Percentiles rank a stretch among this genome's conserved stretches.
These are phyloP conservation scores for Pythium phragmiticola DNA, from an alignment of 352 stramenopile species.

Conservation along the genomic window DNA sequence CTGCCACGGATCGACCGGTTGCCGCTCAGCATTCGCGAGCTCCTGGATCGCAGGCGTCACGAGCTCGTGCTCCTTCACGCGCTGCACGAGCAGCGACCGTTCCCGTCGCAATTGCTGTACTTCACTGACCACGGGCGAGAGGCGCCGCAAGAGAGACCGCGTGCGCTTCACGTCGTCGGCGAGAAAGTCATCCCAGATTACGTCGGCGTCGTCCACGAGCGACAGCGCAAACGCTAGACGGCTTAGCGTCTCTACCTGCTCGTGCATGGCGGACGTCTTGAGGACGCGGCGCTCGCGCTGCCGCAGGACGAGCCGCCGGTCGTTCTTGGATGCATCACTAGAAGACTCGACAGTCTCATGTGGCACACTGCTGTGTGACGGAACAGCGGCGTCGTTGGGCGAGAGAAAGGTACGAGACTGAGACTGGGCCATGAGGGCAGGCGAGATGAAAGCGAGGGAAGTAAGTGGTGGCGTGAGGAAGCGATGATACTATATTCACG, in stretches of 20 bases:
- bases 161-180: constrained; percentile 7
- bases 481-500: no score
- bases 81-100: neutral
- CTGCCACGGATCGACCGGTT: neutral
- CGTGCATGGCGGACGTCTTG: neutral
- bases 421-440: neutral
- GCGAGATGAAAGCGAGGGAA: neutral
- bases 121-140: neutral
- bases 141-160: neutral
- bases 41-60: neutral
- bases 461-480: no score
- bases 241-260: neutral
- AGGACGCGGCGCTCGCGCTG: neutral
- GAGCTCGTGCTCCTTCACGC: neutral
- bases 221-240: neutral
- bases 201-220: neutral
- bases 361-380: neutral
- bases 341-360: neutral
- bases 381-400: neutral
- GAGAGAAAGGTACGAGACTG: neutral
- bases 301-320: neutral
- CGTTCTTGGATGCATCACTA: neutral
- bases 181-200: constrained; percentile 10
- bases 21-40: neutral
- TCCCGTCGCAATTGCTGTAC: neutral